Conservation (phyloP, 805 yeast species). For the Lipomyces spencermartinsiae region DNA sequence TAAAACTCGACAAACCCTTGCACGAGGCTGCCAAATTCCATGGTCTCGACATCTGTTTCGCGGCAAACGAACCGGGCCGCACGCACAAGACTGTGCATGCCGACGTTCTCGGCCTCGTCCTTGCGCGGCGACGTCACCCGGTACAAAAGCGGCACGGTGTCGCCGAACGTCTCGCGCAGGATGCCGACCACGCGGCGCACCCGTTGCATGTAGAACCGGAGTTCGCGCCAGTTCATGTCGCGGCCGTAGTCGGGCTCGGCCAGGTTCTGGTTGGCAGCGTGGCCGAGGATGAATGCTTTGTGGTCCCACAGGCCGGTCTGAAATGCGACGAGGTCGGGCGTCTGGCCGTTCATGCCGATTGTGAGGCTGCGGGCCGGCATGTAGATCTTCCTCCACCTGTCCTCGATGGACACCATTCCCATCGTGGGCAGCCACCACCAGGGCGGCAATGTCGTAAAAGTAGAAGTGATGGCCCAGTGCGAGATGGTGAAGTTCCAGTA, state of each 20-base stretch:
- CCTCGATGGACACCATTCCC: constrained; percentile 18
- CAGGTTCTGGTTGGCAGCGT: constrained; percentile 48
- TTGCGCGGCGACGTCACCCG: constrained; percentile 10
- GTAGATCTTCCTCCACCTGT: constrained; percentile 10
- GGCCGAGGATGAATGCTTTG: neutral
- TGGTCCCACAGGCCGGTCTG: constrained; percentile 27
- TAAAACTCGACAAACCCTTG: neutral
- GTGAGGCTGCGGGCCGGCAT: neutral
- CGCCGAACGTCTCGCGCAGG: constrained; percentile 2
- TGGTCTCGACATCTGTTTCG: constrained; percentile 5
- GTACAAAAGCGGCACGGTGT: constrained; percentile 14
- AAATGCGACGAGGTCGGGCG: constrained; percentile 16
- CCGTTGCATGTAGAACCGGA: constrained; percentile 18
- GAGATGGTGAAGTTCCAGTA: constrained; percentile 14
- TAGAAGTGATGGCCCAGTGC: constrained; percentile 24
- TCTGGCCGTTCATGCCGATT: constrained; percentile 4
- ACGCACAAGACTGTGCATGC: constrained; percentile 8
- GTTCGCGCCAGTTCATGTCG: constrained; percentile 42
- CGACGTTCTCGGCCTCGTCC: constrained; percentile 3
- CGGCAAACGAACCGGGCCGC: constrained; percentile 5
- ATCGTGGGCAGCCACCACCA: constrained; percentile 22
- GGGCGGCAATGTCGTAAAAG: constrained; percentile 11
- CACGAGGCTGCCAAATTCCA: constrained; percentile 17
- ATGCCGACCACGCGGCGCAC: neutral
- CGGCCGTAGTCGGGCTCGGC: constrained; percentile 52